These are phyloP conservation scores for Leishmania turanica DNA, from an alignment of 208 protist genomes.

Conservation along the genomic window DNA sequence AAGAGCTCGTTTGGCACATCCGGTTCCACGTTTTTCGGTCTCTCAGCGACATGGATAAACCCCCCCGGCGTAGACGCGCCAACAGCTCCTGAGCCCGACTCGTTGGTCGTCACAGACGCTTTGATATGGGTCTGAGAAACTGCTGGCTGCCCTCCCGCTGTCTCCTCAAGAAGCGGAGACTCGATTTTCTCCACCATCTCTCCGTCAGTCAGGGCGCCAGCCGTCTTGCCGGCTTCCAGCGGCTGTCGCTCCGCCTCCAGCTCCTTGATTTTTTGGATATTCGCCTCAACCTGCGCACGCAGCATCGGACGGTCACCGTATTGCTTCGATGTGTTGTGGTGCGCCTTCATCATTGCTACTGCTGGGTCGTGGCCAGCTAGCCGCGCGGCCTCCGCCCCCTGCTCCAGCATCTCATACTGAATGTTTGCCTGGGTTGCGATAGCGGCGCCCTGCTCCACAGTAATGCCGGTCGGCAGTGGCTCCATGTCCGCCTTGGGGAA, in stretches of 20 bases:
- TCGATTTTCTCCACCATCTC: constrained; percentile 40
- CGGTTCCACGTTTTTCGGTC: constrained; percentile 66
- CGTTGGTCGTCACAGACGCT: not conserved
- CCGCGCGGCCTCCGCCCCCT: constrained; percentile 62
- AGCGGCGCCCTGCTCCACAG: constrained; percentile 80
- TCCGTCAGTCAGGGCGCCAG: not conserved
- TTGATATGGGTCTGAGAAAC: not conserved
- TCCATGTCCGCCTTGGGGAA: constrained; percentile 79
- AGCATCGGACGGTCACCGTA: constrained; percentile 65
- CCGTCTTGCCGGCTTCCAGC: constrained; percentile 22
- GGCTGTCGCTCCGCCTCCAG: constrained; percentile 40
- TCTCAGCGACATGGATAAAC: constrained; percentile 66
- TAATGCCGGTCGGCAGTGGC: constrained; percentile 79
- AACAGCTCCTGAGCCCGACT: not conserved
- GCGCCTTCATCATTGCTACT: constrained; percentile 58
- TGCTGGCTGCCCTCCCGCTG: not conserved
- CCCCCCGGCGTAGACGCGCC: constrained; percentile 3
- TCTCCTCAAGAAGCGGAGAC: constrained; percentile 13
- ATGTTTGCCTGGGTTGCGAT: constrained; percentile 77
- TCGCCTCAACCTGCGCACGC: constrained; percentile 69
- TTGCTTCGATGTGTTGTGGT: constrained; percentile 64
- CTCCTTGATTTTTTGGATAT: constrained; percentile 63
- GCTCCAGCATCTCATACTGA: constrained; percentile 83
- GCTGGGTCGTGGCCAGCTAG: constrained; percentile 63
- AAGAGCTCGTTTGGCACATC: constrained; percentile 78